A percentile compares a stretch with the other conserved stretches of the same genome.
Evolutionary conservation across 306 rosid species (phyloP).

Genomic region (Amphicarpaea edgeworthii): DNA sequence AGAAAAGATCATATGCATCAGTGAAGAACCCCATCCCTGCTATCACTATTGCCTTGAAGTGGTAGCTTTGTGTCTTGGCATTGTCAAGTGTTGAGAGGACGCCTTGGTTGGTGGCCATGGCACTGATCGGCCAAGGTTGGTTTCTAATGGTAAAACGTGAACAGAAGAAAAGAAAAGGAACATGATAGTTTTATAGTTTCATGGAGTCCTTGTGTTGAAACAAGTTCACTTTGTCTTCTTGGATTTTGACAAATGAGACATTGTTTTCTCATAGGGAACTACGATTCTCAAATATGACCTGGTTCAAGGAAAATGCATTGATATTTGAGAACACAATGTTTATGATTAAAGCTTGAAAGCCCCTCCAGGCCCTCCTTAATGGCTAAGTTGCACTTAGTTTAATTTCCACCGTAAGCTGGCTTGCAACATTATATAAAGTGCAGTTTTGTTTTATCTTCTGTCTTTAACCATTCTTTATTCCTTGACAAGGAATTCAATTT

Average conservation of each 20-base stretch:
- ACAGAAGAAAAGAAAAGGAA: slow-evolving; percentile 16
- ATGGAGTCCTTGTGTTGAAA: not conserved
- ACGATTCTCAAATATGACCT: not conserved
- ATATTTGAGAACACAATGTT: slow-evolving; percentile 37
- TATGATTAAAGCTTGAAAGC: not conserved
- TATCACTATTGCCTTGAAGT: slow-evolving; percentile 61
- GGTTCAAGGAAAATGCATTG: slow-evolving; percentile 42
- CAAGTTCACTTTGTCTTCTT: slow-evolving; percentile 33
- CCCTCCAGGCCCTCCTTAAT: slow-evolving; percentile 2
- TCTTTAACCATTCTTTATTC: slow-evolving; percentile 4
- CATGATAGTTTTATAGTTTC: slow-evolving; percentile 37
- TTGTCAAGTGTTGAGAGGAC: slow-evolving; percentile 63
- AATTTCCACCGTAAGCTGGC: slow-evolving; percentile 24
- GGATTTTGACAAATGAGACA: slow-evolving; percentile 28
- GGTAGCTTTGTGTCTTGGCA: slow-evolving; percentile 66
- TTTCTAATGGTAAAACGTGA: slow-evolving; percentile 16
- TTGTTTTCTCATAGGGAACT: slow-evolving; percentile 43
- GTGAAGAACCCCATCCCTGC: slow-evolving; percentile 79
- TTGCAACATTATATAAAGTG: not conserved
- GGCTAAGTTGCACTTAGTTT: slow-evolving; percentile 8
- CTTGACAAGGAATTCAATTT: slow-evolving; percentile 4
- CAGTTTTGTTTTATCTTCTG: slow-evolving; percentile 9
- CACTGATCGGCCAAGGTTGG: slow-evolving; percentile 28
- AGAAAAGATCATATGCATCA: slow-evolving; percentile 71
- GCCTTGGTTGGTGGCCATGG: slow-evolving; percentile 50